These are phyloP conservation scores for Bonia amplexicaulis DNA, from an alignment of 176 grass and related monocot genomes.

Conservation along the genomic window DNA sequence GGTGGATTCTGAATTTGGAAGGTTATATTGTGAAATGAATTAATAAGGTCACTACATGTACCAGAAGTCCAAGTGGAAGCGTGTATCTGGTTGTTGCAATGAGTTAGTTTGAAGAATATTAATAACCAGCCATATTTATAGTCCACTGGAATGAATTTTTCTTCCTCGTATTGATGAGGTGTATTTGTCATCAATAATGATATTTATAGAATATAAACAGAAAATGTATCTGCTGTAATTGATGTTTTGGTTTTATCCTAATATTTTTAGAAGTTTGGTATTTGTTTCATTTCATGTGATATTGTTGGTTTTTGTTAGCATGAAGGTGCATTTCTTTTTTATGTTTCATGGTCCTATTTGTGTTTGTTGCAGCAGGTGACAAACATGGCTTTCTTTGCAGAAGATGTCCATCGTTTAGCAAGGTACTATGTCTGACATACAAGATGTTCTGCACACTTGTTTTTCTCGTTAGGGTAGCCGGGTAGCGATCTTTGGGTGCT, in stretches of 20 bases:
- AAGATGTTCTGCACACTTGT: background rate
- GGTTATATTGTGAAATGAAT: background rate
- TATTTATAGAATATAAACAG: background rate
- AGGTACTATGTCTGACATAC: conserved; percentile 52
- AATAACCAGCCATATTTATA: background rate
- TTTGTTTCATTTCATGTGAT: background rate
- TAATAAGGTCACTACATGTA: background rate
- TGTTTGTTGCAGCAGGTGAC: conserved; percentile 77
- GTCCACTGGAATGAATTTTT: background rate
- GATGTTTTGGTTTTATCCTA: background rate
- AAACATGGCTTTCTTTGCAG: conserved; percentile 97
- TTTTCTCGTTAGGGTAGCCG: conserved; percentile 5
- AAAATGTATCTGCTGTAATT: background rate
- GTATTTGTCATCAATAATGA: background rate
- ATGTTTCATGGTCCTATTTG: conserved; percentile 33
- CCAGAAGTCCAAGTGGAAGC: background rate
- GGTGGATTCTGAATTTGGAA: background rate
- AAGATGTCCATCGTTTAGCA: conserved; percentile 92
- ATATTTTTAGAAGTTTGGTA: background rate
- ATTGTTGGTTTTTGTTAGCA: background rate
- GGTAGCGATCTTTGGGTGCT: background rate
- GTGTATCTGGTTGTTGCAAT: background rate
- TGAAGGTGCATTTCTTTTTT: conserved; percentile 11
- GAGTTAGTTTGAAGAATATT: background rate
- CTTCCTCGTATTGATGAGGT: background rate